Evolutionary conservation across 2,329 filamentous ascomycete genomes (phyloP).

Genomic region (Alternaria postmessia): DNA sequence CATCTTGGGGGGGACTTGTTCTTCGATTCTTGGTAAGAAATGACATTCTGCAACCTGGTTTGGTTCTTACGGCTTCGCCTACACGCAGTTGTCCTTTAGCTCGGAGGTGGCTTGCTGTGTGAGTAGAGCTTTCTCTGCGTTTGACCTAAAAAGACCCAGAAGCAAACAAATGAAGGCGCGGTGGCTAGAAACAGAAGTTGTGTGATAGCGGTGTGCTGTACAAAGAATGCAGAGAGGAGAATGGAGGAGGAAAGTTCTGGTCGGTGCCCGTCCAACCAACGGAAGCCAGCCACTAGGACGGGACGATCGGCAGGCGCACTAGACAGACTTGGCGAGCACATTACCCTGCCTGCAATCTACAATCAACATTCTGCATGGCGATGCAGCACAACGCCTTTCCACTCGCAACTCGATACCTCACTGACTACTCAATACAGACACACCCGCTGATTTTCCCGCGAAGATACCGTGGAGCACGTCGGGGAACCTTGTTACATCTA

Average conservation of each 20-base stretch:
- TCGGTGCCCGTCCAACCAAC: constrained; percentile 5
- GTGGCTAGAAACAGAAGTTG: constrained; percentile 10
- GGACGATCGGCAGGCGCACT: constrained; percentile 22
- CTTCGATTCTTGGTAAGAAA: constrained; percentile 63
- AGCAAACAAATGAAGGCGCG: constrained; percentile 8
- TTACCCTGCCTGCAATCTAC: constrained; percentile 5
- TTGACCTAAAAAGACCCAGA: constrained; percentile 13
- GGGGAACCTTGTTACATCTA: constrained; percentile 21
- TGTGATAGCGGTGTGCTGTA: constrained; percentile 5
- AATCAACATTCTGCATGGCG: neutral
- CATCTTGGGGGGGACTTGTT: constrained; percentile 66
- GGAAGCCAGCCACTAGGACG: constrained; percentile 15
- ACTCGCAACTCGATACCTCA: neutral
- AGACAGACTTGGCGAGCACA: constrained; percentile 13
- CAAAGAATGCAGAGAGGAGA: constrained; percentile 3
- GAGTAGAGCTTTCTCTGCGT: constrained; percentile 25
- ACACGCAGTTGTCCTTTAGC: constrained; percentile 27
- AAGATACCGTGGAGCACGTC: constrained; percentile 5
- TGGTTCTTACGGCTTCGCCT: constrained; percentile 60
- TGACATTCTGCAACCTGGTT: constrained; percentile 62
- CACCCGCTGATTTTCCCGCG: constrained; percentile 6
- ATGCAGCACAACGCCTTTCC: neutral
- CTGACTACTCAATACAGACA: neutral
- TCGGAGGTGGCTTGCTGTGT: constrained; percentile 17
- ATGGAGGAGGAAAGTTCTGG: constrained; percentile 19